Percentiles rank a stretch among this genome's conserved stretches.
phyloP scores from a whole-genome alignment of 2,329 filamentous ascomycete species.

The Sporothrix phasma region DNA sequence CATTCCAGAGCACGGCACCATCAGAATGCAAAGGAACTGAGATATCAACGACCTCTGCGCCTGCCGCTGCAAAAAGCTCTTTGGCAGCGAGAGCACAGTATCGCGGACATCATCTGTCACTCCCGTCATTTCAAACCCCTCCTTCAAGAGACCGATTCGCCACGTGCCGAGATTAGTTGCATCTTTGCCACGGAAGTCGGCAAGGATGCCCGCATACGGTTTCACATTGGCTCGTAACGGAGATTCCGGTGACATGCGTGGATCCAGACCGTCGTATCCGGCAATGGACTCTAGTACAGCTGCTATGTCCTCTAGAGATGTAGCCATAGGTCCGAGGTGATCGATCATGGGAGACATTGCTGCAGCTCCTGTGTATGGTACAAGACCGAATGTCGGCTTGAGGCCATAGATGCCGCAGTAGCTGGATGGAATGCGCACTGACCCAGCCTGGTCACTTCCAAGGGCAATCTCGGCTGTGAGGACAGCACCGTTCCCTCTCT shows the following conservation, averaged over 20 bases:
- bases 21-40: conserved; percentile 38
- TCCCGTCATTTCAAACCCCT: conserved; percentile 32
- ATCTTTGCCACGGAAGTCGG: conserved; percentile 16
- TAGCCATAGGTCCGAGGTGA: conserved; percentile 36
- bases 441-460: conserved; percentile 64
- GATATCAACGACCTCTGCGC: conserved; percentile 35
- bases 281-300: conserved; percentile 31
- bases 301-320: conserved; percentile 33
- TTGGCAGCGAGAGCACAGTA: conserved; percentile 28
- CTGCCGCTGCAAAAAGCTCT: conserved; percentile 29
- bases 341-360: conserved; percentile 34
- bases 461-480: conserved; percentile 27
- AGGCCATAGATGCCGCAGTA: conserved; percentile 34
- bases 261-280: conserved; percentile 40
- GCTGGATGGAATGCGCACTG: conserved; percentile 50
- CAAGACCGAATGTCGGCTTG: conserved; percentile 39
- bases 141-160: conserved; percentile 35
- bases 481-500: background rate
- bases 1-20: conserved; percentile 40
- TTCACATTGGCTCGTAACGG: conserved; percentile 27
- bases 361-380: conserved; percentile 40
- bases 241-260: conserved; percentile 32
- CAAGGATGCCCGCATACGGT: conserved; percentile 25
- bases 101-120: conserved; percentile 30
- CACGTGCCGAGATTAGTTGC: conserved; percentile 23